A percentile compares a stretch with the other conserved stretches of the same genome.
Conservation (phyloP, 73 alveolate genomes). For the Durusdinium trenchii region DNA sequence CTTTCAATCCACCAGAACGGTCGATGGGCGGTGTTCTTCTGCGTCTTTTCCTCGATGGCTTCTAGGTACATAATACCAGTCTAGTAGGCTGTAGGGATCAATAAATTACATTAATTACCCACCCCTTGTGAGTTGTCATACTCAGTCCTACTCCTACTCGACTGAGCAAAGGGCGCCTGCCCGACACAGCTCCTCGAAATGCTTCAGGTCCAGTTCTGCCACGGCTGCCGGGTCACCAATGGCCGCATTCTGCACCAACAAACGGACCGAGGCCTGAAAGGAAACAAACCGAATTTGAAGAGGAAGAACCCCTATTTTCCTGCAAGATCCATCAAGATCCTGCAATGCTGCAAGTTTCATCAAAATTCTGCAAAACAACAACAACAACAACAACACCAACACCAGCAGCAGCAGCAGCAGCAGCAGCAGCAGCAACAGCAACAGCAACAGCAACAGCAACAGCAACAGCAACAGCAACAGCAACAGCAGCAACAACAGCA, state of each 20-base stretch:
- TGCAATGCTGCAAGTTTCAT: neutral
- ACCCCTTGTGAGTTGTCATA: too few relatives aligned
- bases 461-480: neutral
- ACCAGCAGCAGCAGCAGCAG: neutral
- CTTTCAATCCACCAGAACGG: too few relatives aligned
- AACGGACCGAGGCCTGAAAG: conserved; percentile 11
- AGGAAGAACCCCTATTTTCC: neutral
- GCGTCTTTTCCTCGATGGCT: too few relatives aligned
- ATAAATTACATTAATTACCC: too few relatives aligned
- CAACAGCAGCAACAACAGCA: too few relatives aligned
- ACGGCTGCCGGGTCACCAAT: conserved; percentile 71
- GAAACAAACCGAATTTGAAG: neutral
- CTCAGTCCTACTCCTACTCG: too few relatives aligned
- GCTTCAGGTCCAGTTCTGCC: conserved; percentile 32
- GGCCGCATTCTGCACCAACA: conserved; percentile 91
- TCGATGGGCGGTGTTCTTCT: too few relatives aligned
- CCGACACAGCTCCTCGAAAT: conserved; percentile 50
- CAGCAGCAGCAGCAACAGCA: neutral
- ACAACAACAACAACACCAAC: too few relatives aligned
- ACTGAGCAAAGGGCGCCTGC: too few relatives aligned
- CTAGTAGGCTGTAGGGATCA: too few relatives aligned
- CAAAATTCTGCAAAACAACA: too few relatives aligned
- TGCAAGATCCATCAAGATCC: neutral
- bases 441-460: neutral
- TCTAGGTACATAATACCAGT: too few relatives aligned